Base-by-base conservation (phyloP, 805 yeast species). In the Saturnispora hagleri region DNA sequence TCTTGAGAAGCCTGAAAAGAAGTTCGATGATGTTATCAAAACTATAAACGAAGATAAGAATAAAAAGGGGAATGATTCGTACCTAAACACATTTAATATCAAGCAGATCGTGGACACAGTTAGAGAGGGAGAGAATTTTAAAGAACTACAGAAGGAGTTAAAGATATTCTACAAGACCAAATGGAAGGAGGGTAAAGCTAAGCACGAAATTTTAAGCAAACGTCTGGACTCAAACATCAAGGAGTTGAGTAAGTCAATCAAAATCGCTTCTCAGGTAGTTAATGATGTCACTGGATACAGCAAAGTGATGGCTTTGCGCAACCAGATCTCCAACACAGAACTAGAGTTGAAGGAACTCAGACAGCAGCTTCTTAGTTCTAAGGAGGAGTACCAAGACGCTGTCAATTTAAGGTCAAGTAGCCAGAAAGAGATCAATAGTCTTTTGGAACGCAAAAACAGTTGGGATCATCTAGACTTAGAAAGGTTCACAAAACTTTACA, bases 281-380 rank as follows among this genome's bases (percentile, higher is more conserved):
- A 93, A 93, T 61, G 96, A 89, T 59, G 82, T 89, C 10, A 91
- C 99, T 0, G 99, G 99, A 0, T 93, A 93, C 65, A 76, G 89
- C 0, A 73, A 82, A 18, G 87, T 93, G 52, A 95, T 87, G 61
- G 72, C 74, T 53, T 68, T 91, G 59, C 84, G 89, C 65, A 64
- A 71, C 28, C 68, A 77, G 1, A 88, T 93, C 31, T 80, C 76
- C 8, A 57, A 60, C 3, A 65, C 71, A 43, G 97, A 91, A 59
- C 54, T 55, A 13, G 71, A 74, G 33, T 64, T 88, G 40, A 70
- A 70, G 47, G 64, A 62, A 1, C 69, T 80, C 4, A 78, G 87
- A 52, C 64, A 64, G 0, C 59, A 68, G 2, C 81, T 86, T 5
- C 73, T 71, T 42, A 43, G 36, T 0, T 70, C 79, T 5, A 88